Evolutionary conservation across 768 basidiomycete species (phyloP).

Genomic region (Psilocybe azurescens): DNA sequence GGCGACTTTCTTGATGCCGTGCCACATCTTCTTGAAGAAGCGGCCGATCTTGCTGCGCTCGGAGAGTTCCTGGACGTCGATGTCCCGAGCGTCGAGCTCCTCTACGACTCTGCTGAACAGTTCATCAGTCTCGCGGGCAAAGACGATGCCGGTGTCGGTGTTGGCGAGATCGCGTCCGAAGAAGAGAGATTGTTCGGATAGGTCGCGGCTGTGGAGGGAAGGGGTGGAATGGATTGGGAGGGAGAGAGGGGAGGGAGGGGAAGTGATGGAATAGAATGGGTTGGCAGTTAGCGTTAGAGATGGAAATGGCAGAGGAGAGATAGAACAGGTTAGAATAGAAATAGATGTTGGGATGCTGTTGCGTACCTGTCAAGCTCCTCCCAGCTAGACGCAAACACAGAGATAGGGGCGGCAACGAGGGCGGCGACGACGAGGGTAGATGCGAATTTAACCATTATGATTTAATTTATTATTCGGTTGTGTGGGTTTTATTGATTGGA

Average conservation of each 20-base stretch:
- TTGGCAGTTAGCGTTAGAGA: neutral
- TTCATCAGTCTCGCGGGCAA: conserved; percentile 21
- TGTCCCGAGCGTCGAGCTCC: conserved; percentile 17
- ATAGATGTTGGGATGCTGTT: too few species aligned
- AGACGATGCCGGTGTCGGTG: neutral
- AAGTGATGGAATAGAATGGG: neutral
- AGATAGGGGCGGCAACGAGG: conserved; percentile 20
- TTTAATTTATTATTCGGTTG: neutral
- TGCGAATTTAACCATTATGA: conserved; percentile 23
- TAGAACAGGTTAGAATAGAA: neutral
- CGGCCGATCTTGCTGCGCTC: conserved; percentile 9
- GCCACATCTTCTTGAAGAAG: conserved; percentile 11
- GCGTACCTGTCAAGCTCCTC: conserved; percentile 20
- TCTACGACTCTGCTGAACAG: conserved; percentile 18
- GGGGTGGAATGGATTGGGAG: neutral
- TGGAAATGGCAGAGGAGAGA: neutral
- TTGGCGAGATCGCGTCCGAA: conserved; percentile 15
- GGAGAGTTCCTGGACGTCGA: conserved; percentile 1
- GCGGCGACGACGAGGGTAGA: conserved; percentile 15
- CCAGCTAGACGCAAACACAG: conserved; percentile 15
- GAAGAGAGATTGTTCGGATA: neutral
- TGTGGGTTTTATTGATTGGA: neutral
- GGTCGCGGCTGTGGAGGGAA: conserved; percentile 10
- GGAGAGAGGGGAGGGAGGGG: neutral
- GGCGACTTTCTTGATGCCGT: conserved; percentile 12